These are phyloP conservation scores for Kazachstania viticola DNA, from an alignment of 805 yeast genomes.

Conservation along the genomic window DNA sequence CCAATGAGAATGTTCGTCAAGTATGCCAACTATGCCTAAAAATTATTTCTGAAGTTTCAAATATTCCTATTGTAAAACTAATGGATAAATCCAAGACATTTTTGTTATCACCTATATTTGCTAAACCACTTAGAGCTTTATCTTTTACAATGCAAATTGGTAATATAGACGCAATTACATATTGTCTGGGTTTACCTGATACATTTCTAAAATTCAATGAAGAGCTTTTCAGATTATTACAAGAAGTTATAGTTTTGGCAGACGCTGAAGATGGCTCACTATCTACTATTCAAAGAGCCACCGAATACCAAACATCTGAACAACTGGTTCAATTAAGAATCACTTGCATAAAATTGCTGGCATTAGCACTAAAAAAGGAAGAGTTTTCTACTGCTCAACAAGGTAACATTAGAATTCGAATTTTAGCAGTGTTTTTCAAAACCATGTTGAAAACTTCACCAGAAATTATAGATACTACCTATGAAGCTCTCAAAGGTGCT, in stretches of 20 bases:
- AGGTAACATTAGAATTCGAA: constrained; percentile 70
- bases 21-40: constrained; percentile 65
- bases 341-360: constrained; percentile 73
- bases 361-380: constrained; percentile 75
- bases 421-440: constrained; percentile 88
- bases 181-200: constrained; percentile 69
- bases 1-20: constrained; percentile 70
- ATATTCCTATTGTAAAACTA: constrained; percentile 58
- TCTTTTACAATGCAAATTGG: constrained; percentile 99
- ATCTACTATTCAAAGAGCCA: constrained; percentile 73
- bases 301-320: constrained; percentile 80
- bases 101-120: constrained; percentile 84
- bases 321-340: constrained; percentile 81
- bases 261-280: constrained; percentile 97
- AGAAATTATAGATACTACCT: constrained; percentile 87
- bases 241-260: constrained; percentile 87
- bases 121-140: constrained; percentile 89
- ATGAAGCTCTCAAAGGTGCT: constrained; percentile 73
- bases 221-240: constrained; percentile 69
- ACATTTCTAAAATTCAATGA: constrained; percentile 81
- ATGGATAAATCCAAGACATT: constrained; percentile 76
- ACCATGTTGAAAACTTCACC: constrained; percentile 78
- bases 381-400: constrained; percentile 68
- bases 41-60: constrained; percentile 58
- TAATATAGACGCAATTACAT: constrained; percentile 93